Conservation (phyloP, 2,329 filamentous ascomycete species). For the Claviceps cyperi region DNA sequence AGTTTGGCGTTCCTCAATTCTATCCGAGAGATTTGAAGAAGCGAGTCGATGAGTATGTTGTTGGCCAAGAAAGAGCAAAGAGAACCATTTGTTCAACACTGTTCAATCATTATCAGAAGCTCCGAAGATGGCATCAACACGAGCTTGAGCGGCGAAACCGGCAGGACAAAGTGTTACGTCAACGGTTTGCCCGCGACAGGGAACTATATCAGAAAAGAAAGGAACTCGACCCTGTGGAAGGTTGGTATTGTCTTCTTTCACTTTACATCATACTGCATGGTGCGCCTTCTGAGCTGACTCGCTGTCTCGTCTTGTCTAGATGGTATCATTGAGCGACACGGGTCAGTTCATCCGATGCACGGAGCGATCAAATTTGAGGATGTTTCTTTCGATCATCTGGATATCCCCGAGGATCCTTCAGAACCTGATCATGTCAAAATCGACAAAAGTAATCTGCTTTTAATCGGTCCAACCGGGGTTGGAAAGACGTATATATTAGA, state of each 20-base stretch:
- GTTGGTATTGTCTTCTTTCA: constrained; percentile 27
- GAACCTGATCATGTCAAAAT: constrained; percentile 48
- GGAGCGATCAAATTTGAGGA: constrained; percentile 18
- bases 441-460: constrained; percentile 87
- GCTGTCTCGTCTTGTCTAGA: constrained; percentile 29
- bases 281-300: constrained; percentile 11
- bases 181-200: constrained; percentile 56
- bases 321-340: constrained; percentile 38
- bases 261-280: not conserved
- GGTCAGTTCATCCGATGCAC: constrained; percentile 29
- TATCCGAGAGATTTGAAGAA: constrained; percentile 64
- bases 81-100: constrained; percentile 86
- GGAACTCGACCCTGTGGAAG: constrained; percentile 64
- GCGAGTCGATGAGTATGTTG: constrained; percentile 88
- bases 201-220: constrained; percentile 37
- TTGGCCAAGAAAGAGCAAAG: constrained; percentile 89
- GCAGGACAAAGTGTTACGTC: constrained; percentile 53
- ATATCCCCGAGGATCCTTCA: constrained; percentile 31
- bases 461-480: constrained; percentile 85
- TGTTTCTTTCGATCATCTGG: constrained; percentile 27
- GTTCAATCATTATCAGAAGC: constrained; percentile 90
- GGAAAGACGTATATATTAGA: constrained; percentile 90
- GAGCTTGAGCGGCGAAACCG: constrained; percentile 49
- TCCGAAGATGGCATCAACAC: constrained; percentile 64
- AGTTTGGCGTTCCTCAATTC: constrained; percentile 46